Evolutionary conservation across 768 basidiomycete species (phyloP).

Genomic region (Multifurca ochricompacta): DNA sequence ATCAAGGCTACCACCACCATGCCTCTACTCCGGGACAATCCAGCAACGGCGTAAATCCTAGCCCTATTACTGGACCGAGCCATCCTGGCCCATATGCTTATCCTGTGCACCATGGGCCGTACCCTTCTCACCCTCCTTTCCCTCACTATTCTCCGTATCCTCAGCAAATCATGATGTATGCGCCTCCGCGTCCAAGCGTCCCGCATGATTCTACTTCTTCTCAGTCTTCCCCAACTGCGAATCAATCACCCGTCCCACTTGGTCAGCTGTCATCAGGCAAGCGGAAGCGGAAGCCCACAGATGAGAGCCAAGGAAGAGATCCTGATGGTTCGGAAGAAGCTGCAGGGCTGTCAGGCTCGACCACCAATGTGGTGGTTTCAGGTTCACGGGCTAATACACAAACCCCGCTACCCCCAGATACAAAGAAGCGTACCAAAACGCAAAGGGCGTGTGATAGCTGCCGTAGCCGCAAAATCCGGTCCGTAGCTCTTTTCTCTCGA

Average conservation of each 20-base stretch:
- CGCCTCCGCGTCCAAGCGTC: slow-evolving; percentile 33
- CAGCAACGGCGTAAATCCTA: slow-evolving; percentile 33
- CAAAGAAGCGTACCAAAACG: slow-evolving; percentile 88
- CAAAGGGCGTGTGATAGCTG: slow-evolving; percentile 90
- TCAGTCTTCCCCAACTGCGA: slow-evolving; percentile 29
- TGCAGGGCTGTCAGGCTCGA: slow-evolving; percentile 44
- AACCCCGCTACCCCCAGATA: slow-evolving; percentile 37
- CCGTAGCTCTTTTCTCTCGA: slow-evolving; percentile 20
- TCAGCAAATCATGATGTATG: slow-evolving; percentile 63
- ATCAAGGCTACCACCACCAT: slow-evolving; percentile 30
- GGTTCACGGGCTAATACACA: slow-evolving; percentile 18
- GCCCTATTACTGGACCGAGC: slow-evolving; percentile 33
- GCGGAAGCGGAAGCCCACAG: slow-evolving; percentile 51
- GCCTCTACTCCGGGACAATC: slow-evolving; percentile 29
- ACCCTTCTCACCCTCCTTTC: slow-evolving; percentile 38
- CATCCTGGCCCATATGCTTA: slow-evolving; percentile 45
- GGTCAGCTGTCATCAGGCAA: slow-evolving; percentile 34
- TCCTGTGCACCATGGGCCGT: slow-evolving; percentile 25
- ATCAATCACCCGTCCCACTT: slow-evolving; percentile 19
- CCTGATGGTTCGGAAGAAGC: slow-evolving; percentile 54
- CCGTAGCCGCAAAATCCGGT: slow-evolving; percentile 83
- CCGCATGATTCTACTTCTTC: slow-evolving; percentile 31
- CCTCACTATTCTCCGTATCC: slow-evolving; percentile 42
- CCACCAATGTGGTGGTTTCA: slow-evolving; percentile 27
- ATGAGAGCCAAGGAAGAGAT: slow-evolving; percentile 24